Conservation (phyloP, 805 yeast genomes). For the Candida bentonensis region DNA sequence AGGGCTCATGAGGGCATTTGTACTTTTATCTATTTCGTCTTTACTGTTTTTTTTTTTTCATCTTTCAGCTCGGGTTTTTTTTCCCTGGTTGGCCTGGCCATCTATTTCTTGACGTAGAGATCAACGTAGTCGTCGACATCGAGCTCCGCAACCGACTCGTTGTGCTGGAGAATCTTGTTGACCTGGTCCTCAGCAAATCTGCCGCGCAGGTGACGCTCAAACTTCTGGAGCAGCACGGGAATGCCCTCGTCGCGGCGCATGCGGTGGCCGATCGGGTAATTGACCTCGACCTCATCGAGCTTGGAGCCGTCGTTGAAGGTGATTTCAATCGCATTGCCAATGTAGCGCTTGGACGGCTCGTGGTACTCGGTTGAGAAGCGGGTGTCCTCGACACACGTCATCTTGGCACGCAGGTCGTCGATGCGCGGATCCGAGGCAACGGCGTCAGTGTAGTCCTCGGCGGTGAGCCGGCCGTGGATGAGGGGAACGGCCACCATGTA, state of each 20-base stretch:
- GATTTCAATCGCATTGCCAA: conserved; percentile 39
- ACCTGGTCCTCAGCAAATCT: conserved; percentile 29
- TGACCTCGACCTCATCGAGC: conserved; percentile 37
- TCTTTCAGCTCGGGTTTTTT: too few species aligned
- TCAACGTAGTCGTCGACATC: conserved; percentile 37
- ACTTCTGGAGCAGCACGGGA: conserved; percentile 37
- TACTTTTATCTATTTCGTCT: too few species aligned
- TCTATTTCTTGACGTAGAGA: conserved; percentile 23
- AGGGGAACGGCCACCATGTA: conserved; percentile 48
- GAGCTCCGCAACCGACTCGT: conserved; percentile 25
- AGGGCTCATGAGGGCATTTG: too few species aligned
- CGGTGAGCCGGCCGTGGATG: conserved; percentile 40
- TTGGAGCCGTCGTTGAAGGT: conserved; percentile 40
- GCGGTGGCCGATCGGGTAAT: conserved; percentile 47
- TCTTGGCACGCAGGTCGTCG: conserved; percentile 38
- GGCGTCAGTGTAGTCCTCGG: conserved; percentile 41
- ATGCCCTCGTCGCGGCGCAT: conserved; percentile 46
- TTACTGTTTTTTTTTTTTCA: too few species aligned
- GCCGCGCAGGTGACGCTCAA: conserved; percentile 35
- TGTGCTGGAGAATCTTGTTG: conserved; percentile 24
- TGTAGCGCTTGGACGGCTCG: conserved; percentile 42
- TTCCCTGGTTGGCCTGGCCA: too few species aligned
- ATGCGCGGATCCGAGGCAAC: conserved; percentile 38
- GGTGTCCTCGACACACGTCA: conserved; percentile 37
- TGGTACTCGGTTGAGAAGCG: conserved; percentile 39